Conservation (phyloP, 2,329 filamentous ascomycete genomes). For the Lomentospora prolificans region DNA sequence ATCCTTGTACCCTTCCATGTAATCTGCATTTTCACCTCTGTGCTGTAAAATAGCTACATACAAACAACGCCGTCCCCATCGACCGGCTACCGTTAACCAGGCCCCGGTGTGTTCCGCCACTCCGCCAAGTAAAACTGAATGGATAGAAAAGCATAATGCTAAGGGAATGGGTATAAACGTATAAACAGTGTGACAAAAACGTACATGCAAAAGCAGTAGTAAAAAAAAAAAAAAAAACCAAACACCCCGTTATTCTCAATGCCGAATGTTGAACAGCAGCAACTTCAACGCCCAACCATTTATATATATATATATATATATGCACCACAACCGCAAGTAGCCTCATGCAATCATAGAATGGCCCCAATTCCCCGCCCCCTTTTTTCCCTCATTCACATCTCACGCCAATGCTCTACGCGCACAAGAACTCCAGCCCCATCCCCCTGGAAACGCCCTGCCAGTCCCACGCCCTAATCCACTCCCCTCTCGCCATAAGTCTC, state of each 20-base stretch:
- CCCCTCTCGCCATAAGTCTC: constrained; percentile 46
- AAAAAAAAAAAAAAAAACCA: background rate
- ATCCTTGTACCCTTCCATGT: too few relatives aligned
- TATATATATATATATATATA: too few relatives aligned
- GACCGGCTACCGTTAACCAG: too few relatives aligned
- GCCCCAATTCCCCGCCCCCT: background rate
- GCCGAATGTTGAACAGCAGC: too few relatives aligned
- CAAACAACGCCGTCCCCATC: too few relatives aligned
- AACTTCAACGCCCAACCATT: background rate
- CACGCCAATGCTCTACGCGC: constrained; percentile 22
- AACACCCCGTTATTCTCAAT: background rate
- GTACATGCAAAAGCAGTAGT: background rate
- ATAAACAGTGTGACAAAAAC: background rate
- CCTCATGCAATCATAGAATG: background rate
- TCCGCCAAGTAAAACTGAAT: too few relatives aligned
- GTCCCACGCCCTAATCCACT: constrained; percentile 53
- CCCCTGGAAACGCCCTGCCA: constrained; percentile 48
- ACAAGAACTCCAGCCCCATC: constrained; percentile 47
- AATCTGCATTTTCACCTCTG: too few relatives aligned
- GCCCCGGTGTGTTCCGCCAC: too few relatives aligned
- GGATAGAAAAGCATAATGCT: too few relatives aligned
- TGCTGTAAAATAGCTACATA: too few relatives aligned
- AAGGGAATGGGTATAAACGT: background rate
- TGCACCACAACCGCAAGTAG: too few relatives aligned
- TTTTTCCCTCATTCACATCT: background rate